A percentile compares a stretch with the other conserved stretches of the same genome.
phyloP scores from a whole-genome alignment of 2,329 filamentous ascomycete species.

The Scytalidium sp. region DNA sequence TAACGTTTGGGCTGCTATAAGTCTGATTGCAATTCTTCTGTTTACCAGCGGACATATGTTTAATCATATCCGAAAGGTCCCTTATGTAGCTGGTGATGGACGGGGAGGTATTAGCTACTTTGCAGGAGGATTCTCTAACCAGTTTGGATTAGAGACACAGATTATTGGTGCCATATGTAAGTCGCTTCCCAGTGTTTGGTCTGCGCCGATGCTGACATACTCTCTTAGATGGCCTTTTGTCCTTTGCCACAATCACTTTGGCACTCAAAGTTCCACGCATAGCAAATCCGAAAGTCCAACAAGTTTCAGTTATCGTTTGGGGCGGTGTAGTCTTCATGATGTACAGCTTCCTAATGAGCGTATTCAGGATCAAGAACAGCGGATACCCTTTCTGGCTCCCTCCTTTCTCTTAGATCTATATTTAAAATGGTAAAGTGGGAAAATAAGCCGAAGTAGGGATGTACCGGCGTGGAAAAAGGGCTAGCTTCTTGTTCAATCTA shows the following conservation, averaged over 20 bases:
- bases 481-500: too few species aligned
- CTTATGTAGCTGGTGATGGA: conserved; percentile 84
- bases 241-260: conserved; percentile 88
- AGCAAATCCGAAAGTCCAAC: conserved; percentile 70
- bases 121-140: conserved; percentile 86
- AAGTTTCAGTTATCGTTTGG: conserved; percentile 79
- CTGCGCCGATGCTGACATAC: not conserved
- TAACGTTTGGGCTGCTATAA: conserved; percentile 90
- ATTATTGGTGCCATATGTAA: conserved; percentile 91
- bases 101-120: conserved; percentile 88
- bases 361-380: conserved; percentile 92
- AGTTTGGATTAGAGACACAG: conserved; percentile 92
- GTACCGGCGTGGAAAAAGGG: not conserved
- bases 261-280: conserved; percentile 92
- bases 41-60: conserved; percentile 99
- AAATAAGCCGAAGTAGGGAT: not conserved
- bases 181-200: conserved; percentile 32
- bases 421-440: not conserved
- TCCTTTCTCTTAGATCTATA: conserved; percentile 57
- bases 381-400: conserved; percentile 94
- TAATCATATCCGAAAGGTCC: conserved; percentile 95
- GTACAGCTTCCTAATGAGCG: conserved; percentile 91
- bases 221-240: conserved; percentile 66
- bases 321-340: conserved; percentile 71
- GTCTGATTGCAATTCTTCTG: conserved; percentile 82